Evolutionary conservation across 2,329 filamentous ascomycete genomes (phyloP).

Genomic region (Verticillium nubilum): DNA sequence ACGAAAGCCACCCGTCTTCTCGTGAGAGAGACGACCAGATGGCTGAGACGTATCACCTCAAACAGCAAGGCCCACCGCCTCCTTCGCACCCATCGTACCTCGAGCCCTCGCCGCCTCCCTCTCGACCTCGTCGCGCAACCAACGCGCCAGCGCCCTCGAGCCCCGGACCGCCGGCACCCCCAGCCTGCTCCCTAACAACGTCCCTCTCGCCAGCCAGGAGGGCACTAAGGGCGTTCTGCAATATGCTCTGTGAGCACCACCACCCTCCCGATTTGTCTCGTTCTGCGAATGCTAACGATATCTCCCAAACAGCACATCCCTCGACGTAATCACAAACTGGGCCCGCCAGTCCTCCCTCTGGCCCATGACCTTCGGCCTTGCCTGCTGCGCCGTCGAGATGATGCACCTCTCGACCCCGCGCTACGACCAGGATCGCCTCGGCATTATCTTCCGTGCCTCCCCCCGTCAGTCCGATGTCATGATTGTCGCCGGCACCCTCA

Average conservation of each 20-base stretch:
- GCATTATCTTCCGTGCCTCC: slow-evolving; percentile 86
- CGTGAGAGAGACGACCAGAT: neutral
- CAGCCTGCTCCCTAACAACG: slow-evolving; percentile 50
- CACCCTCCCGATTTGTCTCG: too few relatives aligned
- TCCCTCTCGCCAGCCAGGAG: slow-evolving; percentile 73
- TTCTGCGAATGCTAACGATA: slow-evolving; percentile 5
- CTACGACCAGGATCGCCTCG: slow-evolving; percentile 83
- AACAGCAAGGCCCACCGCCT: slow-evolving; percentile 60
- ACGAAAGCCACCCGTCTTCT: neutral
- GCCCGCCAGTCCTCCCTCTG: slow-evolving; percentile 77
- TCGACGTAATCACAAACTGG: slow-evolving; percentile 80
- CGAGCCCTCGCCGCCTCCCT: slow-evolving; percentile 60
- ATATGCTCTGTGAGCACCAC: slow-evolving; percentile 71
- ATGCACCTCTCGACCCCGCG: slow-evolving; percentile 85
- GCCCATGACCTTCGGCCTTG: slow-evolving; percentile 85
- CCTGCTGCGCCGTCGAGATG: slow-evolving; percentile 89
- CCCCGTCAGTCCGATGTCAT: slow-evolving; percentile 87
- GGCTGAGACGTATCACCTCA: neutral
- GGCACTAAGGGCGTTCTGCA: slow-evolving; percentile 74
- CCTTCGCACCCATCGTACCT: slow-evolving; percentile 44
- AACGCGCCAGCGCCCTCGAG: slow-evolving; percentile 48
- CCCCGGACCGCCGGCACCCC: slow-evolving; percentile 42
- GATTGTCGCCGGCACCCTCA: slow-evolving; percentile 89
- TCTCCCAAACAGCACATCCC: slow-evolving; percentile 54
- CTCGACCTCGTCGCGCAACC: slow-evolving; percentile 59